Evolutionary conservation across 2,329 filamentous ascomycete species (phyloP), one percentile per base, ranked within the genome.

Genomic region (Xylaria arbuscula): DNA sequence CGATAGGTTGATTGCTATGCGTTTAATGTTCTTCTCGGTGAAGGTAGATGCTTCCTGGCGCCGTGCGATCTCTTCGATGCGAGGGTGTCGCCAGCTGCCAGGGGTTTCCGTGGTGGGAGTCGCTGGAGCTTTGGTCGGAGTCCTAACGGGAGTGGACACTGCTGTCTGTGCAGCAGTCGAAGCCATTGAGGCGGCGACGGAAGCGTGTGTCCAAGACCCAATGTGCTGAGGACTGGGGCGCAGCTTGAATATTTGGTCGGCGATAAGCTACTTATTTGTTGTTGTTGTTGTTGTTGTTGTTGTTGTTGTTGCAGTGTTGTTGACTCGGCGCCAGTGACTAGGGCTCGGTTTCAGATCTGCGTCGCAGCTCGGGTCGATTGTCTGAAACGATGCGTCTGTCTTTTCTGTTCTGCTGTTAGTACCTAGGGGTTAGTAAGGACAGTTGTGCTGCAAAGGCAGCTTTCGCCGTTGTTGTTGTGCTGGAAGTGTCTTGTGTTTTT

Each of bases 51-150:
- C 90, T 78, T 93, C 90, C 77, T 94, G 92, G 60, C 96, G 90
- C 70, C 88, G 87, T 17, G 92, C 89, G 78, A 99, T 97, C 81
- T 98, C 95, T 76, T 93, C 87, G 72, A 98, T 86, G 71, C 91
- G 90, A 40, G 96, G 96, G 79, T 99, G 96, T 76, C 90, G 89
- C 95, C 96, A 99, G 77, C 90, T 93, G 64, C 95, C 94, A 7
- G 93, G 87, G 74, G 86, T 89, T 62, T 89, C 87, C 34, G 80
- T 77, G 50, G 74, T 72, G 24, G 75, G 72, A 17, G 76, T 70
- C 0, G 80, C 71, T 7, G 75, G 64, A 19, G 79, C 66, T 50
- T 80, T 78, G 58, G 69, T 76, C 36, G 81, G 78, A 28, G 79
- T 82, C 51, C 80, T 78, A 57, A 70, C 76, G 38, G 81, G 78